These are phyloP conservation scores for Apiospora hydei DNA, from an alignment of 2,329 filamentous ascomycete species.

Conservation along the genomic window DNA sequence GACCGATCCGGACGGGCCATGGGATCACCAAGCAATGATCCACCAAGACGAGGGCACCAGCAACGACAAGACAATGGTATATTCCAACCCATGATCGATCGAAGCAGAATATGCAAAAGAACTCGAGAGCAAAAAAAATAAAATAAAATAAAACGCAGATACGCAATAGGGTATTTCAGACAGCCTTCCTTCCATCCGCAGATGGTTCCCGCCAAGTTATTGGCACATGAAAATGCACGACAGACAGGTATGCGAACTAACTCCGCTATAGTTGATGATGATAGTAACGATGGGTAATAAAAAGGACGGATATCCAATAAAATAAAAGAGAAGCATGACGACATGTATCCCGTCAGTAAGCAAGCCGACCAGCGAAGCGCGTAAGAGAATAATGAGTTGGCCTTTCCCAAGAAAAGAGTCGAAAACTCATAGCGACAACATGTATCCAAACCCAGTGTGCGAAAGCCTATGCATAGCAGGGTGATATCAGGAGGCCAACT, in stretches of 20 bases:
- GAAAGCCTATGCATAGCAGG: background rate
- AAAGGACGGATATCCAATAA: background rate
- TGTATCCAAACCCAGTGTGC: background rate
- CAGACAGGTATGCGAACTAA: background rate
- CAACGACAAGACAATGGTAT: background rate
- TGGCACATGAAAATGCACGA: background rate
- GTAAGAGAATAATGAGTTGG: background rate
- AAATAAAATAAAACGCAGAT: background rate
- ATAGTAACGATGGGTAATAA: background rate
- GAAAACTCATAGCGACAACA: background rate
- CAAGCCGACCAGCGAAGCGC: conserved; percentile 7
- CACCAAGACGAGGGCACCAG: background rate
- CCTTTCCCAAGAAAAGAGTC: background rate
- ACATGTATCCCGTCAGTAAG: background rate
- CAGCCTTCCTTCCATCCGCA: background rate
- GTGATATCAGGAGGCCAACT: conserved; percentile 3
- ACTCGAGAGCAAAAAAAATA: background rate
- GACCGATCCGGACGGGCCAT: background rate
- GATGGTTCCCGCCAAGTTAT: background rate
- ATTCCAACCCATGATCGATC: background rate
- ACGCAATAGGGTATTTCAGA: background rate
- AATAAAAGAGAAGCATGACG: background rate
- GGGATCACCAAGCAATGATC: background rate
- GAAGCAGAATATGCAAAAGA: background rate
- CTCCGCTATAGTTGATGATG: background rate